Evolutionary conservation across 441 rosid genomes (phyloP).

Genomic region (Corymbia calophylla): DNA sequence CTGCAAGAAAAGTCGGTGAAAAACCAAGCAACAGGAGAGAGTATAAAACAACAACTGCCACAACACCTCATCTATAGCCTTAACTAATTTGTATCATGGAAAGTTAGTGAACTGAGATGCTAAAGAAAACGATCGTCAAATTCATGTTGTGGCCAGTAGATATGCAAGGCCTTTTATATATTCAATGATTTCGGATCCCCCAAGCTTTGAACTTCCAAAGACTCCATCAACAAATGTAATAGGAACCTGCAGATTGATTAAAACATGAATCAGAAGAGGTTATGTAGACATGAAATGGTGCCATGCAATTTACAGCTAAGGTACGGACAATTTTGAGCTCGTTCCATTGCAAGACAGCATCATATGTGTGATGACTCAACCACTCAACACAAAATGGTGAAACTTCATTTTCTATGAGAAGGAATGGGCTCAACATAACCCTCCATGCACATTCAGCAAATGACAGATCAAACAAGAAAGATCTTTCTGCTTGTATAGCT

Average conservation of each 20-base stretch:
- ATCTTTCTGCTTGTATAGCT: too few relatives aligned
- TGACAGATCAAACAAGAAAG: too few relatives aligned
- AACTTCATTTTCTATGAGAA: too few relatives aligned
- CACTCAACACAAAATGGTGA: too few relatives aligned
- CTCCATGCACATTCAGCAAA: too few relatives aligned
- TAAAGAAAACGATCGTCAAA: neutral
- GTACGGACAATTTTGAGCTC: too few relatives aligned
- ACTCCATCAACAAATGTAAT: constrained; percentile 24
- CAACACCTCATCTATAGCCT: neutral
- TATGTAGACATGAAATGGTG: neutral
- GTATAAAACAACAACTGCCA: neutral
- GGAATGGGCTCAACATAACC: too few relatives aligned
- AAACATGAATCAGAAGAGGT: neutral
- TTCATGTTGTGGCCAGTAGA: constrained; percentile 74
- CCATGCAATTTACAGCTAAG: neutral
- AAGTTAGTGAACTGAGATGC: neutral
- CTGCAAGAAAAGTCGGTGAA: neutral
- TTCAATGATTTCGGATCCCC: constrained; percentile 91
- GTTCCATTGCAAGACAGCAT: too few relatives aligned
- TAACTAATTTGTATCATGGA: neutral
- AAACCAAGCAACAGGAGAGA: neutral
- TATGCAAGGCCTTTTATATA: constrained; percentile 83
- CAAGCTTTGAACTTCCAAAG: constrained; percentile 93
- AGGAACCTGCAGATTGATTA: too few relatives aligned
- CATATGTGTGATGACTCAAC: too few relatives aligned